phyloP scores from a whole-genome alignment of 805 yeast genomes.

The Lipomyces kockii region DNA sequence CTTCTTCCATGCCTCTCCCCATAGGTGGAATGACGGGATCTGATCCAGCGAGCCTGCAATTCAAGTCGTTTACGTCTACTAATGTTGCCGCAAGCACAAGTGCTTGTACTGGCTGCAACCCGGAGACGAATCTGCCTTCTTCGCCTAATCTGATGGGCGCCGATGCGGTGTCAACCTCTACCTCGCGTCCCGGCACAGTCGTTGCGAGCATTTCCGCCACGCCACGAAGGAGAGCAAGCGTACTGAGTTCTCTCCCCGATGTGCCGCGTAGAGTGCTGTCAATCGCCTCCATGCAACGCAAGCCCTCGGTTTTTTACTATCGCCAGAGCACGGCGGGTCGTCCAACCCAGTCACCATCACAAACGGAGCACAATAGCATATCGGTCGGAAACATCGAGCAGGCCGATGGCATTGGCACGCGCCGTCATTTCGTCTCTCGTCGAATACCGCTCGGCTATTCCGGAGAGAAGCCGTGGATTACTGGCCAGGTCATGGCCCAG shows the following conservation, averaged over 20 bases:
- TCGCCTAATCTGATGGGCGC: too few species aligned
- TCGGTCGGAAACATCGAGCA: not conserved
- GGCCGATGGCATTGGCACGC: slow-evolving; percentile 15
- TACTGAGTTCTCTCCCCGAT: too few species aligned
- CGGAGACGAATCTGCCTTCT: not conserved
- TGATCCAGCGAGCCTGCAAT: not conserved
- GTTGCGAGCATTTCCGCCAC: not conserved
- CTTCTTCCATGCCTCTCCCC: not conserved
- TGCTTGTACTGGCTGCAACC: not conserved
- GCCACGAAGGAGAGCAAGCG: too few species aligned
- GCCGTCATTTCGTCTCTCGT: slow-evolving; percentile 25
- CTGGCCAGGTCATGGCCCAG: slow-evolving; percentile 12
- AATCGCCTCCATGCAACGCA: not conserved
- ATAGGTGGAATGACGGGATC: not conserved
- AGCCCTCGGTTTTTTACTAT: slow-evolving; percentile 5
- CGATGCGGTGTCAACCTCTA: too few species aligned
- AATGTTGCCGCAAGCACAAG: not conserved
- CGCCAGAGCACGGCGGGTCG: slow-evolving; percentile 1
- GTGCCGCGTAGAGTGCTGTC: not conserved
- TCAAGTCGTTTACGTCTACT: not conserved
- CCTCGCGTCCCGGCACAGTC: not conserved
- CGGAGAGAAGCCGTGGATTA: slow-evolving; percentile 33
- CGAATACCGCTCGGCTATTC: slow-evolving; percentile 27
- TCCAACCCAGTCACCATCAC: not conserved
- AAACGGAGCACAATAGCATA: not conserved